phyloP scores from a whole-genome alignment of 192 early-diverging fungal genomes.

The Gaertneriomyces semiglobifer region DNA sequence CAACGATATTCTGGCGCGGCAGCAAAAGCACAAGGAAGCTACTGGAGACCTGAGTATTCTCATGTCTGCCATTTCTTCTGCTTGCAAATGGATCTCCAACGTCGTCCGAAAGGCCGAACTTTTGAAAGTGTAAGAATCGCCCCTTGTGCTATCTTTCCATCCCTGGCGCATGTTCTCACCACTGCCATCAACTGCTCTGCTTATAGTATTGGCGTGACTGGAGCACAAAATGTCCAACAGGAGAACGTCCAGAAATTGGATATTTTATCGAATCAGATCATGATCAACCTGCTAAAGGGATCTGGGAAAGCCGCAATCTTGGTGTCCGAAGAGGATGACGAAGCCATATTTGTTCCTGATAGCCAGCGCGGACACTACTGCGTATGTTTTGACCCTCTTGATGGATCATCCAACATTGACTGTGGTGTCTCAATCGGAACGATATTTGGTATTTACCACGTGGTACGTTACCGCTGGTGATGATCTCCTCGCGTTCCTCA shows the following conservation, averaged over 20 bases:
- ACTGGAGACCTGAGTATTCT: slow-evolving; percentile 93
- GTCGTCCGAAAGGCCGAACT: slow-evolving; percentile 95
- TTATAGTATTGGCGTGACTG: slow-evolving; percentile 77
- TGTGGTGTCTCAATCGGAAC: slow-evolving; percentile 98
- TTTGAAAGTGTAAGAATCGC: slow-evolving; percentile 83
- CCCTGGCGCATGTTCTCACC: background rate
- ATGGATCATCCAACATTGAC: slow-evolving; percentile 97
- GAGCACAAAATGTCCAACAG: slow-evolving; percentile 84
- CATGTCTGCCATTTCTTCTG: slow-evolving; percentile 83
- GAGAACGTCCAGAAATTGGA: slow-evolving; percentile 98
- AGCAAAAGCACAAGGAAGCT: slow-evolving; percentile 79
- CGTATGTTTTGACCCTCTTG: slow-evolving; percentile 96
- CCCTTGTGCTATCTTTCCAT: background rate
- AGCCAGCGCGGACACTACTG: slow-evolving; percentile 82
- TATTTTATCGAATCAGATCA: slow-evolving; percentile 96
- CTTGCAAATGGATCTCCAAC: slow-evolving; percentile 96
- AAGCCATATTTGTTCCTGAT: slow-evolving; percentile 83
- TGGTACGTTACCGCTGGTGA: slow-evolving; percentile 51
- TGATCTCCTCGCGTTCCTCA: background rate
- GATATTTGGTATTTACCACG: slow-evolving; percentile 96
- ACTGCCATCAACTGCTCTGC: background rate
- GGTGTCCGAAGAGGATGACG: slow-evolving; percentile 96
- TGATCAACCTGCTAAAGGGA: slow-evolving; percentile 86
- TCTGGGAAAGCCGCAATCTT: slow-evolving; percentile 89
- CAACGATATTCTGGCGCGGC: slow-evolving; percentile 85